Conservation (phyloP, 176 grass and related monocot genomes). For the Oryza meyeriana region DNA sequence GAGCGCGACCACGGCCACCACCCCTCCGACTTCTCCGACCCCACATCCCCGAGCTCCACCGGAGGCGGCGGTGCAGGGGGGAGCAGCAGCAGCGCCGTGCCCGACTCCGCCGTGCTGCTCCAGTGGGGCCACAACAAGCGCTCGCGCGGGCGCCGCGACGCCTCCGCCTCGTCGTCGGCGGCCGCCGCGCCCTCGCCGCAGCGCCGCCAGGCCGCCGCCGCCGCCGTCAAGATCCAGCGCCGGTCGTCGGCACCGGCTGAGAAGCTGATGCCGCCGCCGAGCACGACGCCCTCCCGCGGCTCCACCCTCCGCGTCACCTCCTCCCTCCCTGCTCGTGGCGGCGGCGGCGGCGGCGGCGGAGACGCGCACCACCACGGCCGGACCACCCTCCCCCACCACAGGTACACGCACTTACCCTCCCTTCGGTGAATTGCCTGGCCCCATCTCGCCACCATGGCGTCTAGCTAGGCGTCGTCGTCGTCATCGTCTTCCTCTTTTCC, state of each 20-base stretch:
- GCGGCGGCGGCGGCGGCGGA: neutral
- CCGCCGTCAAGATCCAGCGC: conserved; percentile 40
- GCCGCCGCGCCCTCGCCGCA: conserved; percentile 21
- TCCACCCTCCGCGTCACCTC: conserved; percentile 33
- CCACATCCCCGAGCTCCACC: neutral
- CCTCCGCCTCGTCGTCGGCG: neutral
- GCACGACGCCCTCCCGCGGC: conserved; percentile 35
- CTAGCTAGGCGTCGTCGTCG: neutral
- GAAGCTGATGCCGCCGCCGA: conserved; percentile 64
- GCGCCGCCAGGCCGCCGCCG: neutral
- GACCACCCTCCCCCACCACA: conserved; percentile 15
- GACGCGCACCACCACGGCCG: conserved; percentile 14
- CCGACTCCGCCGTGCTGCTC: conserved; percentile 36
- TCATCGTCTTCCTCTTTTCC: neutral
- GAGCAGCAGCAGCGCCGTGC: too few species aligned
- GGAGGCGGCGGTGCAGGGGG: neutral
- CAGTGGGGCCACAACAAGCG: conserved; percentile 82
- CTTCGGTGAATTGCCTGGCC: neutral
- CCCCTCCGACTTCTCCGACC: conserved; percentile 7
- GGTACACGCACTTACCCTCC: conserved; percentile 15
- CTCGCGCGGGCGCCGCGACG: conserved; percentile 56
- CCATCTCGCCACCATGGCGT: neutral
- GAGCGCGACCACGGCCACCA: conserved; percentile 4
- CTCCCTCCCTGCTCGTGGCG: conserved; percentile 13
- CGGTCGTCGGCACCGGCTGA: conserved; percentile 47